phyloP scores from a whole-genome alignment of 768 basidiomycete genomes.

The Epithele typhae region DNA sequence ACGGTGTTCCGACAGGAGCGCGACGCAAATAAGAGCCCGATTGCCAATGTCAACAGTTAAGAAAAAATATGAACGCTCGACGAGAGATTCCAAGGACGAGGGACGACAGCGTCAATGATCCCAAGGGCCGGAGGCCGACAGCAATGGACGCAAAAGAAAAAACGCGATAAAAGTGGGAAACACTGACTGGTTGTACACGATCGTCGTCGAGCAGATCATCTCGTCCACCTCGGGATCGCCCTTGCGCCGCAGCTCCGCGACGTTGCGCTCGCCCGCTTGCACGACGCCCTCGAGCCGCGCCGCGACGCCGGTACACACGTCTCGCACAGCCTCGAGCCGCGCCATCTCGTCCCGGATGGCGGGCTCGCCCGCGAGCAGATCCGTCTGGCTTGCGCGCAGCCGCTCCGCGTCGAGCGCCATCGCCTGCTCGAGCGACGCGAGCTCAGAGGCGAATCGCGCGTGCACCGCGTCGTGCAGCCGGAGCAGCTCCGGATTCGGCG shows the following conservation, averaged over 20 bases:
- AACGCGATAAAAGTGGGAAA: not conserved
- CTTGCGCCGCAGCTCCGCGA: slow-evolving; percentile 73
- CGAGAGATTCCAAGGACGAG: slow-evolving; percentile 12
- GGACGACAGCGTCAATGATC: too few species aligned
- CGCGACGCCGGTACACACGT: slow-evolving; percentile 82
- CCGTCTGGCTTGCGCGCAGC: slow-evolving; percentile 74
- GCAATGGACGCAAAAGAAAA: not conserved
- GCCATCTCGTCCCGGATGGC: slow-evolving; percentile 97
- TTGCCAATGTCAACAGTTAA: too few species aligned
- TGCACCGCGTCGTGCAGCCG: slow-evolving; percentile 75
- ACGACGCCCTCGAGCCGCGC: slow-evolving; percentile 62
- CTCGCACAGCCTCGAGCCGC: slow-evolving; percentile 85
- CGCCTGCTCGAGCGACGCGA: slow-evolving; percentile 64
- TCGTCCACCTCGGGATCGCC: slow-evolving; percentile 96
- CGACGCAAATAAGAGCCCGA: too few species aligned
- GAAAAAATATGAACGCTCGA: too few species aligned
- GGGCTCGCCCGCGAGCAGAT: slow-evolving; percentile 86
- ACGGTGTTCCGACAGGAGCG: too few species aligned
- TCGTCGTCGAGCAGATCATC: slow-evolving; percentile 90
- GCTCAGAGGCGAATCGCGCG: slow-evolving; percentile 65
- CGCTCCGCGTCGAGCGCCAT: slow-evolving; percentile 66
- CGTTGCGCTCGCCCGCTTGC: slow-evolving; percentile 62
- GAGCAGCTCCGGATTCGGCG: slow-evolving; percentile 87
- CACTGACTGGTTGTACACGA: slow-evolving; percentile 91
- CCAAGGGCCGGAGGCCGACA: too few species aligned